Base-by-base conservation (phyloP, 192 early-diverging fungal genomes). In the Backusella sp. region DNA sequence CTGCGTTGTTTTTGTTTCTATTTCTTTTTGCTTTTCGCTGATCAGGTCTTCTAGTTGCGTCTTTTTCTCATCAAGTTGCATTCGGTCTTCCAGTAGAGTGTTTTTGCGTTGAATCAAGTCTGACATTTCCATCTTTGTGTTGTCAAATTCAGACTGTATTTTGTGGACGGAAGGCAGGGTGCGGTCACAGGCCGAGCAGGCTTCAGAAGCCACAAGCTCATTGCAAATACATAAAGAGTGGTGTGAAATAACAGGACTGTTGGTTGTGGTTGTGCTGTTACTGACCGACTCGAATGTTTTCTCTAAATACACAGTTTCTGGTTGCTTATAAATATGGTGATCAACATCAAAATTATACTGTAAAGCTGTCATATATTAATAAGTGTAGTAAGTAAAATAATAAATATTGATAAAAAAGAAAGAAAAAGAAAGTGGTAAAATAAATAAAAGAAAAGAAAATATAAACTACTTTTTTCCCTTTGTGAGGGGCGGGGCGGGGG, bases 1-100 rank as follows among this genome's bases (percentile, higher is more conserved):
- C 80, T 95, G 95, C 73, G 89, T 87, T 30, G 85, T 83, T 79
- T 89, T 91, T 2, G 79, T 73, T 4, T 91, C 88, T n/a, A 96
- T 82, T 34, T 83, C 75, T 34, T 93, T 89, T 62, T 93, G 88
- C 42, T 92, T 83, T 67, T 90, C 85, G 73, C 91, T 87, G 23
- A 93, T 82, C 39, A 80, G 83, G 36, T 77, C 79, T 23, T 85
- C 80, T 66, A 92, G 77, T 28, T 81, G 74, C 30, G 86, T 82
- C 19, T 87, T 79, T 42, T 93, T 91, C 30, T 89, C 84, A 23
- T 88, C 83, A 69, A 89, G 87, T 44, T 86, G 70, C 65, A 85
- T 81, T 35, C 42, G 46, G 5, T 74, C 66, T 32, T 56, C 35
- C 15, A 69, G 72, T 8, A 70, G 23, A 19, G 17, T n/a, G 7